Conservation (phyloP, 108 stramenopile species). For the Nannochloropsis salina region DNA sequence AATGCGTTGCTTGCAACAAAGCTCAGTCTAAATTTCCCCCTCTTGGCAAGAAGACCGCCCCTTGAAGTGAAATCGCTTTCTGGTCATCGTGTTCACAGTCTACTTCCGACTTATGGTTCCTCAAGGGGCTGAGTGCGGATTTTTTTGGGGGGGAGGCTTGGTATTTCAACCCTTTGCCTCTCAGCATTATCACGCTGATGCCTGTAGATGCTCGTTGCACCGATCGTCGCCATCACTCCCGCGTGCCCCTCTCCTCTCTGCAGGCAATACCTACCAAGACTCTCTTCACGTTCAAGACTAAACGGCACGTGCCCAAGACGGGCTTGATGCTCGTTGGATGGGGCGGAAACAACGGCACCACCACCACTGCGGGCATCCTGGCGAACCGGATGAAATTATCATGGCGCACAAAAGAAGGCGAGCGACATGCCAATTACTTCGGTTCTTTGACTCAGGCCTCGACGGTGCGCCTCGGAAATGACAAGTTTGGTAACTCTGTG, state of each 20-base stretch:
- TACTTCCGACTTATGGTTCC: no score
- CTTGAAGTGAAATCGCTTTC: no score
- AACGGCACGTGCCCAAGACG: slow-evolving; percentile 73
- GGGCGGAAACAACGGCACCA: slow-evolving; percentile 93
- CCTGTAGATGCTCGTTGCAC: no score
- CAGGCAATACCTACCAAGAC: slow-evolving; percentile 58
- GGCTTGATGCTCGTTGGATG: slow-evolving; percentile 94
- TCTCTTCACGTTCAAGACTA: slow-evolving; percentile 77
- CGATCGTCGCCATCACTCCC: background rate
- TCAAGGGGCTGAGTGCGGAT: no score
- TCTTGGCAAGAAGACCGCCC: no score
- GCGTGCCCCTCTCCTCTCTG: background rate
- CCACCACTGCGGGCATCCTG: slow-evolving; percentile 63
- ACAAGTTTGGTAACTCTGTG: slow-evolving; percentile 70
- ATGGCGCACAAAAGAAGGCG: slow-evolving; percentile 82
- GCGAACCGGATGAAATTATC: slow-evolving; percentile 81
- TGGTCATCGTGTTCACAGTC: no score
- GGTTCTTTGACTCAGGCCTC: slow-evolving; percentile 87
- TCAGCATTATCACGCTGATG: no score
- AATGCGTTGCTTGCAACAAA: no score
- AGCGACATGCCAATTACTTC: slow-evolving; percentile 80
- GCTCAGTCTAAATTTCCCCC: no score
- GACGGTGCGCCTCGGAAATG: slow-evolving; percentile 82
- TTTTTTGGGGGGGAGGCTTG: no score
- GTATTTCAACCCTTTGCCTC: no score